Conservation (phyloP, 441 rosid species). For the Eruca vesicaria region DNA sequence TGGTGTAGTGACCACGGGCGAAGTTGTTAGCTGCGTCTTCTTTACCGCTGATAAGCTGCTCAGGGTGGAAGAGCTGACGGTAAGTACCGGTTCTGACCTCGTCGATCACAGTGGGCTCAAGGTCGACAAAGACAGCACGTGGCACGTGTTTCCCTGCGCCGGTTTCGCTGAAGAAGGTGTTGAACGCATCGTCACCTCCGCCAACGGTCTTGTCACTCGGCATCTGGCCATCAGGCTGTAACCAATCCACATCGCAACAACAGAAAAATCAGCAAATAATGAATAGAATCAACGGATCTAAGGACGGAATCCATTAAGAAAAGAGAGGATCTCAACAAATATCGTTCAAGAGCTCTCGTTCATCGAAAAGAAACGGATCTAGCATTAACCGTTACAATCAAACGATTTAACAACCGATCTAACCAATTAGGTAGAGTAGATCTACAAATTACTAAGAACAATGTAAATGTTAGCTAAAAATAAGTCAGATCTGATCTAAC, state of each 20-base stretch:
- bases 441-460: too few relatives aligned
- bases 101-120: slow-evolving; percentile 39
- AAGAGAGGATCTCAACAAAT: too few relatives aligned
- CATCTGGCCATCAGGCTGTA: background rate
- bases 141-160: slow-evolving; percentile 34
- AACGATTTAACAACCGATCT: too few relatives aligned
- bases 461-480: too few relatives aligned
- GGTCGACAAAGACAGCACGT: slow-evolving; percentile 36
- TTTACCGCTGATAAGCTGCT: slow-evolving; percentile 41
- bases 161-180: background rate
- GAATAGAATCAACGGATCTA: background rate
- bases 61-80: slow-evolving; percentile 45
- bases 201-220: slow-evolving; percentile 1
- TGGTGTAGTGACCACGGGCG: slow-evolving; percentile 40
- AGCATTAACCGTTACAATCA: background rate
- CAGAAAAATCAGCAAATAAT: background rate
- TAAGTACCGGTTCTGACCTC: slow-evolving; percentile 38
- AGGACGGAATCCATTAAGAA: too few relatives aligned
- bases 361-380: background rate
- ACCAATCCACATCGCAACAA: background rate
- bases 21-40: slow-evolving; percentile 39
- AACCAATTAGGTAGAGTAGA: too few relatives aligned
- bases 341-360: background rate
- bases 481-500: too few relatives aligned
- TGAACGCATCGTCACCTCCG: background rate